Conservation (phyloP, 1,284 basidiomycete species). For the Inonotus hispidus region DNA sequence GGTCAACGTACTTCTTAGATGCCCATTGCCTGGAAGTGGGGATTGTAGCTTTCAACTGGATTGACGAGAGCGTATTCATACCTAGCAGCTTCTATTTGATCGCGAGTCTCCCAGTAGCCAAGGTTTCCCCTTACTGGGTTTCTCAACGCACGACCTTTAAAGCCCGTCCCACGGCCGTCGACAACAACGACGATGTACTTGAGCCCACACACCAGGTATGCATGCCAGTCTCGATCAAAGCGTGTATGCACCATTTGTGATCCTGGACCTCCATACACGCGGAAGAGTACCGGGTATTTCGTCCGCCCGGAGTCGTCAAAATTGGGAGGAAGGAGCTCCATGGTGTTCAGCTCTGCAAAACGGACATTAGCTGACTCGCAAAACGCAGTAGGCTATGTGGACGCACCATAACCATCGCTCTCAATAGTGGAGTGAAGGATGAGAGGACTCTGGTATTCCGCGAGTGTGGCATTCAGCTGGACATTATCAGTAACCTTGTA, state of each 20-base stretch:
- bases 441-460: constrained; percentile 69
- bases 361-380: constrained; percentile 11
- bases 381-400: constrained; percentile 1
- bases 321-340: constrained; percentile 85
- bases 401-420: constrained; percentile 74
- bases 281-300: constrained; percentile 90
- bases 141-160: constrained; percentile 76
- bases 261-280: constrained; percentile 89
- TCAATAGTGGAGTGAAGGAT: constrained; percentile 67
- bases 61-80: constrained; percentile 29
- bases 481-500: constrained; percentile 72
- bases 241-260: constrained; percentile 71
- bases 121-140: constrained; percentile 83
- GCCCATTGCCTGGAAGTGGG: constrained; percentile 55
- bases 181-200: constrained; percentile 86
- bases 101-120: constrained; percentile 80
- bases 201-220: constrained; percentile 77
- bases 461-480: constrained; percentile 62
- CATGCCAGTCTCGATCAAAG: constrained; percentile 79
- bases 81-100: constrained; percentile 86
- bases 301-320: constrained; percentile 91
- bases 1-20: constrained; percentile 73
- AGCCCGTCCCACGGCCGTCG: constrained; percentile 94
- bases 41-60: background rate
- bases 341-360: constrained; percentile 71